Conservation (phyloP, 306 rosid genomes). For the Carpinus viminea region DNA sequence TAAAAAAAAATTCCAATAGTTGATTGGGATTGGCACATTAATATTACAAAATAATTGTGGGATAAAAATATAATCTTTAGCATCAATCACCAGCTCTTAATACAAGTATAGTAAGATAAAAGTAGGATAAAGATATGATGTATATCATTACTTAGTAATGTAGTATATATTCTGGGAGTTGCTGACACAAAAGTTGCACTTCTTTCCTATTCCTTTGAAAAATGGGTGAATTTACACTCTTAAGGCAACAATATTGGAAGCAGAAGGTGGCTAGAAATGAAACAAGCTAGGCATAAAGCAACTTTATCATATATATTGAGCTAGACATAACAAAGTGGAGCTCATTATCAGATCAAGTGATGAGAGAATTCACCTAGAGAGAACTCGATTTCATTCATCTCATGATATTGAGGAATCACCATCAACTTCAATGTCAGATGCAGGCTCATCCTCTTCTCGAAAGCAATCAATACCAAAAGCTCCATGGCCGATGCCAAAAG, state of each 20-base stretch:
- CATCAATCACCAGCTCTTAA: too few species aligned
- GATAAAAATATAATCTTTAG: too few species aligned
- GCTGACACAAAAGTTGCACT: background rate
- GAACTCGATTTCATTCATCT: background rate
- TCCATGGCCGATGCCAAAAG: slow-evolving; percentile 56
- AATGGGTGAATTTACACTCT: background rate
- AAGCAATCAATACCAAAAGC: slow-evolving; percentile 28
- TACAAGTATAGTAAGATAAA: too few species aligned
- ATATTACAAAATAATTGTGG: too few species aligned
- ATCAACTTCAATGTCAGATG: slow-evolving; percentile 47
- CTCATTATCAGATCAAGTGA: background rate
- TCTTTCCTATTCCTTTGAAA: background rate
- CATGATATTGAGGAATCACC: slow-evolving; percentile 8
- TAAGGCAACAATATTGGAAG: background rate
- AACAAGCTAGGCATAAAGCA: background rate
- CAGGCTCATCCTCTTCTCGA: slow-evolving; percentile 41
- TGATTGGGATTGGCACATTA: too few species aligned
- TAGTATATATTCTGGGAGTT: background rate
- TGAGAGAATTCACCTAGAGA: background rate
- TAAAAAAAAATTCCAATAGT: too few species aligned
- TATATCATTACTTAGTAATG: too few species aligned
- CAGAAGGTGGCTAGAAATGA: background rate
- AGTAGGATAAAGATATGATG: too few species aligned
- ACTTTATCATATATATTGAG: background rate
- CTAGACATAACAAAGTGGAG: background rate